Percentiles rank a stretch among this genome's conserved stretches.
phyloP scores from a whole-genome alignment of 306 rosid species.

The Urtica urens region DNA sequence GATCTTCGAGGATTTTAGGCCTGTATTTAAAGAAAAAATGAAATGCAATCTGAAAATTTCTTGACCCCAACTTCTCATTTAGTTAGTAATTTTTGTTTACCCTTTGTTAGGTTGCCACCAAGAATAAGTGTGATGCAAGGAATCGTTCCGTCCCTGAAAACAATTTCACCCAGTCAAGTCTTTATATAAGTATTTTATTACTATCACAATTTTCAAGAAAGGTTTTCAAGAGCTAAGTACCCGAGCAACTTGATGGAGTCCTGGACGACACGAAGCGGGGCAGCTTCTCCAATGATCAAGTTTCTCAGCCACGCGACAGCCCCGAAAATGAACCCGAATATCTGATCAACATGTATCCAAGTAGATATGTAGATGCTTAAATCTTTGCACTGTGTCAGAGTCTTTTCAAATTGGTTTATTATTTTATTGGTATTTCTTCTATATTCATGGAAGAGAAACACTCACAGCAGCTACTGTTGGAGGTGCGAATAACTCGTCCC shows the following conservation, averaged over 20 bases:
- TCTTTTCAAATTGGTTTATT: neutral
- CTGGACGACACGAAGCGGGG: slow-evolving; percentile 68
- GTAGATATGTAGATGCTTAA: neutral
- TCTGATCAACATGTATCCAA: slow-evolving; percentile 21
- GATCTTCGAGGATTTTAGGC: slow-evolving; percentile 46
- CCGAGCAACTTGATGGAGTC: slow-evolving; percentile 53
- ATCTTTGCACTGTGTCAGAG: neutral
- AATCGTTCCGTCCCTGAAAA: slow-evolving; percentile 63
- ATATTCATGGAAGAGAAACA: too few species aligned
- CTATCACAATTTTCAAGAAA: neutral
- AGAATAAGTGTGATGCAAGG: slow-evolving; percentile 81
- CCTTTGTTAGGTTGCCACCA: slow-evolving; percentile 83
- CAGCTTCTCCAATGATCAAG: slow-evolving; percentile 45
- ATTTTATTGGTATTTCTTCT: too few species aligned
- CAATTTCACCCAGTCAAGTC: neutral
- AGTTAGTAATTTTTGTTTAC: slow-evolving; percentile 12
- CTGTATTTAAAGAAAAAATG: slow-evolving; percentile 13
- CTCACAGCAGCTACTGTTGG: slow-evolving; percentile 74
- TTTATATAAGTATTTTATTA: neutral
- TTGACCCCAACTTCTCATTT: neutral
- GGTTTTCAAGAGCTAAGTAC: slow-evolving; percentile 29
- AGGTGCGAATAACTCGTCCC: slow-evolving; percentile 61
- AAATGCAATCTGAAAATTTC: neutral
- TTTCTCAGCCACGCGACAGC: slow-evolving; percentile 45
- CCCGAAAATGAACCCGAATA: slow-evolving; percentile 66